phyloP scores from a whole-genome alignment of 257 asterid species.

The Solanum sitiens region DNA sequence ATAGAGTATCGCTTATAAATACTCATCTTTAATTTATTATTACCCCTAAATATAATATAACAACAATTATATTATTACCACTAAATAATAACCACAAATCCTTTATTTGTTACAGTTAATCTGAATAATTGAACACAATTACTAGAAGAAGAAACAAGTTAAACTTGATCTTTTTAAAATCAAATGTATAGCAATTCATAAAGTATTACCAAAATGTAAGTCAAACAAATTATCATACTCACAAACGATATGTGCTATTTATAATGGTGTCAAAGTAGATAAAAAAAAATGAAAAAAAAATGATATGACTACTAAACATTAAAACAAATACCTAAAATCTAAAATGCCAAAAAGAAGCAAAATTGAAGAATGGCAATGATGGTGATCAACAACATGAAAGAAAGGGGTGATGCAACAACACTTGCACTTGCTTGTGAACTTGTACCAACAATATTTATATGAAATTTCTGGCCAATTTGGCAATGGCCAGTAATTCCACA shows the following conservation, averaged over 20 bases:
- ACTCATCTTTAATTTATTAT: too few species aligned
- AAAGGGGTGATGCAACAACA: not conserved
- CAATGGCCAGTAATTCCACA: not conserved
- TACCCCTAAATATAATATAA: too few species aligned
- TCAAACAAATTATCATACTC: not conserved
- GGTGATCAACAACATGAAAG: not conserved
- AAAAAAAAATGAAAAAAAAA: not conserved
- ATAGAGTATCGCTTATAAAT: too few species aligned
- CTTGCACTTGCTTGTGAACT: not conserved
- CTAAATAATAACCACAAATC: too few species aligned
- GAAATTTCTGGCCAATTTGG: conserved; percentile 1
- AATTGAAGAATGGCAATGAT: not conserved
- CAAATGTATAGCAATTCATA: not conserved
- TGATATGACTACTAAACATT: not conserved
- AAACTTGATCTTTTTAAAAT: too few species aligned
- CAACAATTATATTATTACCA: too few species aligned
- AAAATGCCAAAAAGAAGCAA: not conserved
- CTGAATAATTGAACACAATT: too few species aligned
- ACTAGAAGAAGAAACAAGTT: too few species aligned
- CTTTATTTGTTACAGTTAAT: too few species aligned
- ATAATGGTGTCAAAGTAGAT: not conserved
- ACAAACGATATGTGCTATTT: not conserved
- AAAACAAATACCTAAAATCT: not conserved
- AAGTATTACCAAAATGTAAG: not conserved
- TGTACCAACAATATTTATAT: not conserved